These are phyloP conservation scores for Endocalyx cinctus DNA, from an alignment of 2,329 filamentous ascomycete genomes.

Conservation along the genomic window DNA sequence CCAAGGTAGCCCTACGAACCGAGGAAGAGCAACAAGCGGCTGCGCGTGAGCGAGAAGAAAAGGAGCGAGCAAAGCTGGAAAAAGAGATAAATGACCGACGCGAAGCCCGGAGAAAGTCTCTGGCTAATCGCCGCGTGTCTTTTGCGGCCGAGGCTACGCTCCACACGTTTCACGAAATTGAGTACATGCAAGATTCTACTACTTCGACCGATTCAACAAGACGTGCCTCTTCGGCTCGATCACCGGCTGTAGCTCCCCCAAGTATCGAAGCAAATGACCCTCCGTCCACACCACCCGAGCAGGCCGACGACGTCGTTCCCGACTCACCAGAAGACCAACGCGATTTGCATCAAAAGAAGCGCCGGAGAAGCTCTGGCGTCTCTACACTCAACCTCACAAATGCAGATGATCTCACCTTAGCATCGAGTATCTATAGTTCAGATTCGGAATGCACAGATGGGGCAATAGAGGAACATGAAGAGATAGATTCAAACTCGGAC, in stretches of 20 bases:
- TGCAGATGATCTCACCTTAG: constrained; percentile 61
- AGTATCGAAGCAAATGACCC: constrained; percentile 47
- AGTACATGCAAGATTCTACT: constrained; percentile 83
- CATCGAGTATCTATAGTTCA: constrained; percentile 75
- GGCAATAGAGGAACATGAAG: constrained; percentile 51
- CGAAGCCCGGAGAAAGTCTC: constrained; percentile 86
- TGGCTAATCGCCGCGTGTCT: constrained; percentile 89
- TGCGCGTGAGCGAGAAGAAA: constrained; percentile 64
- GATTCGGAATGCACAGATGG: constrained; percentile 55
- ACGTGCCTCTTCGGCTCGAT: constrained; percentile 58
- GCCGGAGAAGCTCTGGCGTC: constrained; percentile 63
- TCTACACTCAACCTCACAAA: constrained; percentile 61
- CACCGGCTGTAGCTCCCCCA: constrained; percentile 19
- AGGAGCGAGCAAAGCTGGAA: constrained; percentile 54
- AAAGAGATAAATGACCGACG: constrained; percentile 65
- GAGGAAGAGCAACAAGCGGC: constrained; percentile 69
- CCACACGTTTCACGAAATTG: constrained; percentile 94
- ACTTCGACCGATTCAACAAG: constrained; percentile 73
- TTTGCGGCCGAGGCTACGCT: constrained; percentile 96
- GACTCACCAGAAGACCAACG: constrained; percentile 63
- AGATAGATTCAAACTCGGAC: constrained; percentile 40
- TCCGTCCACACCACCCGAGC: constrained; percentile 59
- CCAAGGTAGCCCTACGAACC: constrained; percentile 61
- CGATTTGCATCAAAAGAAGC: constrained; percentile 57
- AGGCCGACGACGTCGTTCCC: constrained; percentile 51